Base-by-base conservation (phyloP, 106 monocot species). In the Dendrobium catenatum region DNA sequence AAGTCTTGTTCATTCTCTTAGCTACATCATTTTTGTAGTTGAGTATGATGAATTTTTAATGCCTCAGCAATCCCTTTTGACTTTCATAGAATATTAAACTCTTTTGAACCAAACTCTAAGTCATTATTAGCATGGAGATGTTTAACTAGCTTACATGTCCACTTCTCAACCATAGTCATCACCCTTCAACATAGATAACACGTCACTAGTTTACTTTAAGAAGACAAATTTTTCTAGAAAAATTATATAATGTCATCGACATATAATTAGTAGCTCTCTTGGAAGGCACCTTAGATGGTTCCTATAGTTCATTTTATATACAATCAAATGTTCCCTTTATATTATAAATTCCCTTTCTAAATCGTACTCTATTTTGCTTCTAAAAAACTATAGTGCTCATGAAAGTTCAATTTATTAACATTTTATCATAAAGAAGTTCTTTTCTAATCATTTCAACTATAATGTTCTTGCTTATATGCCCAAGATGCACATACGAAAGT, bases 301-400 rank as follows among this genome's bases (percentile, higher is more conserved):
- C 64, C 20, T 17, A 83, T 2, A 83, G 4, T n/a, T 73, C 27
- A 16, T 26, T 70, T 19, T 68, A 31, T n/a, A 78, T 72, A 47
- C 78, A 79, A 72, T 79, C 51, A 72, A 70, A 16, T 70, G 6
- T 42, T 15, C 7, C 59, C 1, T 64, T 83, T 0, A 73, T 81
- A 1, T 4, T 16, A 27, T 83, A 56, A 40, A 29, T 15, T 0
- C 16, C 24, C n/a, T 24, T 73, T 6, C 3, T 56, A 10, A 78
- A 79, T 2, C 43, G 49, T 5, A 77, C 16, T 80, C 67, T 47
- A 5, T 5, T 43, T 67, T 61, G 24, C 26, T 86, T 86, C 2
- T 42, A 66, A 73, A 73, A 73, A 73, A 31, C 1, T 16, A 18
- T 18, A 73, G 4, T 41, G 37, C 2, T 73, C 18, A 73, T 42